These are phyloP conservation scores for Penicillium brasilianum DNA, from an alignment of 2,329 filamentous ascomycete genomes.

Conservation along the genomic window DNA sequence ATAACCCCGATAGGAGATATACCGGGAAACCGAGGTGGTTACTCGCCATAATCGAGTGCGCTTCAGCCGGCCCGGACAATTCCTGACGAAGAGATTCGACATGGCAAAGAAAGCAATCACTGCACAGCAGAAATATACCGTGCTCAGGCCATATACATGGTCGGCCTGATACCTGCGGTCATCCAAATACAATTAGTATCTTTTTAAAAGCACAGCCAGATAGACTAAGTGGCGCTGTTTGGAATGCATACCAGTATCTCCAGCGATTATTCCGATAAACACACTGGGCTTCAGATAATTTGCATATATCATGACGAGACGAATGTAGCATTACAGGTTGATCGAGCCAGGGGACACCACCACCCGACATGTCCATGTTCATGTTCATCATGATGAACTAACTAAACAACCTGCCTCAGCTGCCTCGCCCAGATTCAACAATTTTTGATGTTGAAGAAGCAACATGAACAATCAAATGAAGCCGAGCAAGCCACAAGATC, in stretches of 20 bases:
- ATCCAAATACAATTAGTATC: neutral
- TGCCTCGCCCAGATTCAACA: neutral
- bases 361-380: conserved; percentile 25
- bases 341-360: conserved; percentile 37
- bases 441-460: neutral
- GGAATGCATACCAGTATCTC: conserved; percentile 38
- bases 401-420: neutral
- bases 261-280: conserved; percentile 34
- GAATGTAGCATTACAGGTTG: conserved; percentile 42
- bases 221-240: neutral
- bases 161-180: conserved; percentile 59
- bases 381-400: conserved; percentile 22
- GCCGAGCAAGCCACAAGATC: neutral
- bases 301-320: conserved; percentile 35
- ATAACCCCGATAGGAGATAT: conserved; percentile 50
- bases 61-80: conserved; percentile 38
- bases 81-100: conserved; percentile 39
- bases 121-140: conserved; percentile 59
- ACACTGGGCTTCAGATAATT: conserved; percentile 37
- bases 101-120: conserved; percentile 57
- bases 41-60: conserved; percentile 39
- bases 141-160: conserved; percentile 58
- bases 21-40: conserved; percentile 45
- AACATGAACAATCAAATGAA: neutral
- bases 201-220: neutral